A percentile compares a stretch with the other conserved stretches of the same genome.
phyloP scores from a whole-genome alignment of 306 rosid species.

The Sesbania bispinosa region DNA sequence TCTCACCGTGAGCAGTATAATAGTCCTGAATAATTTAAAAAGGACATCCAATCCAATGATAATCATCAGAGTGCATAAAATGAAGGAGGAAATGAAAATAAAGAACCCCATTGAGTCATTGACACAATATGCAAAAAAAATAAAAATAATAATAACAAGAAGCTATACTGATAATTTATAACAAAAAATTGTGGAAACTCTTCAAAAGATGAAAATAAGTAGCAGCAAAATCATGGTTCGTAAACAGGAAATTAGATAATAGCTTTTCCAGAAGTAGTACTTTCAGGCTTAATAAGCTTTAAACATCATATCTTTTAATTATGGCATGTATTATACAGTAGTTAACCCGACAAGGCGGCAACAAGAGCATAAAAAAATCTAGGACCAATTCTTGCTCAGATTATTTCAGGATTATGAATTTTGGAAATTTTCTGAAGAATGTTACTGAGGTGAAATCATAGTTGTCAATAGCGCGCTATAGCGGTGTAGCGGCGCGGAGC shows the following conservation, averaged over 20 bases:
- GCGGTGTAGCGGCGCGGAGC: too few species aligned
- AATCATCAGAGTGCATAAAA: conserved; percentile 20
- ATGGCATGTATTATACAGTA: not conserved
- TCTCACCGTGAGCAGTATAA: conserved; percentile 89
- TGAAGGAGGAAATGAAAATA: conserved; percentile 3
- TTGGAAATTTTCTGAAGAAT: not conserved
- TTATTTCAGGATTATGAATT: conserved; percentile 7
- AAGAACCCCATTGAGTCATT: conserved; percentile 11
- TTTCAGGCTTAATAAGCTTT: conserved; percentile 7
- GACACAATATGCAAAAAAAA: not conserved
- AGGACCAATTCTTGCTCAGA: not conserved
- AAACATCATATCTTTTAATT: not conserved
- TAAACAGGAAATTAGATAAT: not conserved
- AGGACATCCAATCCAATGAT: not conserved
- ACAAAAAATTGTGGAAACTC: conserved; percentile 3
- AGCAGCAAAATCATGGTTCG: conserved; percentile 11
- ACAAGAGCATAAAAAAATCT: not conserved
- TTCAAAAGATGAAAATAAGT: not conserved
- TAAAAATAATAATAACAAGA: not conserved
- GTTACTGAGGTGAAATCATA: not conserved
- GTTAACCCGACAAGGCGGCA: not conserved
- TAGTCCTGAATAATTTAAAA: conserved; percentile 62
- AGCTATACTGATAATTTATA: not conserved
- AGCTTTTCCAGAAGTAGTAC: not conserved
- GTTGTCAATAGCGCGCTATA: too few species aligned